These are phyloP conservation scores for Xylaria polymorpha DNA, from an alignment of 2,329 filamentous ascomycete genomes.

Conservation along the genomic window DNA sequence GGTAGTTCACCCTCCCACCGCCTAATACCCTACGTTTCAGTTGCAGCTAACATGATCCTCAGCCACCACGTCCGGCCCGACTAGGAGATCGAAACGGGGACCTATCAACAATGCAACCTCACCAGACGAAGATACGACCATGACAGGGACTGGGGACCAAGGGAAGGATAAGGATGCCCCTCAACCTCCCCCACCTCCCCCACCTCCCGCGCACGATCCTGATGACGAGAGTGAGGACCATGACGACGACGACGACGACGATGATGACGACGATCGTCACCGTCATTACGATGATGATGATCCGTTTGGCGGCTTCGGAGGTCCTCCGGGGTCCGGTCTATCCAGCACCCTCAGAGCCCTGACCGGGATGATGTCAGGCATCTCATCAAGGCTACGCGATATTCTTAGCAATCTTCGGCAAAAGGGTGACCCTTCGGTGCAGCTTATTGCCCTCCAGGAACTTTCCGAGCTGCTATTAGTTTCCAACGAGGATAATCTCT, in stretches of 20 bases:
- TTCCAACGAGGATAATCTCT: constrained; percentile 95
- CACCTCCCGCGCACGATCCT: constrained; percentile 54
- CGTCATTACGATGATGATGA: constrained; percentile 75
- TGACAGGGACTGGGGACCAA: constrained; percentile 75
- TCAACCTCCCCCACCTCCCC: constrained; percentile 56
- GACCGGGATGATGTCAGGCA: constrained; percentile 90
- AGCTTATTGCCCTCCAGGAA: constrained; percentile 92
- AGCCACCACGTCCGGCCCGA: constrained; percentile 54
- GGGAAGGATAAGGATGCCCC: constrained; percentile 55
- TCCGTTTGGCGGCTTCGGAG: constrained; percentile 74
- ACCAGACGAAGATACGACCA: constrained; percentile 72
- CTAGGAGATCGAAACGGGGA: constrained; percentile 66
- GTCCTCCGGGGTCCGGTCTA: constrained; percentile 72
- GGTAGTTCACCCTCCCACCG: constrained; percentile 49
- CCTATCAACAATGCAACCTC: constrained; percentile 55
- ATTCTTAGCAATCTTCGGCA: constrained; percentile 80
- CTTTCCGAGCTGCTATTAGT: constrained; percentile 93
- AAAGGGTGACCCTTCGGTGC: constrained; percentile 86
- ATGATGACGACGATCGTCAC: constrained; percentile 63
- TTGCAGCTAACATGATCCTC: constrained; percentile 31
- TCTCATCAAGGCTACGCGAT: constrained; percentile 81
- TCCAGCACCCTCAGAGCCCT: constrained; percentile 86
- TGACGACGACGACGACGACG: constrained; percentile 63
- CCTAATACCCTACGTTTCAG: neutral
- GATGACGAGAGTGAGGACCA: constrained; percentile 57